Evolutionary conservation across 2,329 filamentous ascomycete genomes (phyloP), one percentile per base, ranked within the genome.

Genomic region (Ophiostoma ulmi): DNA sequence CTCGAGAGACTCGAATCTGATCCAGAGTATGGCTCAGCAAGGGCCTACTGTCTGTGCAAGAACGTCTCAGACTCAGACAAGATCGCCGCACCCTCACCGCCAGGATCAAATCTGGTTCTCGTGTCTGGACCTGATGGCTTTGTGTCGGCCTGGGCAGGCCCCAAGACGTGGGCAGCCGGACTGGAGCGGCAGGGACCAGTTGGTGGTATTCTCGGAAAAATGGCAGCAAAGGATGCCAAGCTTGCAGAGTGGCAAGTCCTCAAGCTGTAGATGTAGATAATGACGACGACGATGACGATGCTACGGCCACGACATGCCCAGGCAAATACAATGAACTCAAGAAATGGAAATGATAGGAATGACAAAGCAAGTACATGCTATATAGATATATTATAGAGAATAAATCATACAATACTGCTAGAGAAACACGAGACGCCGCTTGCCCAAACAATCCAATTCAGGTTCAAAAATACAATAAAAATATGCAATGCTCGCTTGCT

Each of bases 71-170:
- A 35, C 41, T 17, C 13, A 48, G 44, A 48, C 44, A 48, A 20
- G 5, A 48, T 20, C n/a, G 44, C 17, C 20, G 58, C 58, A 20
- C 75, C 6, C 75, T 76, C 13, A 76, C 80, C 0, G 84, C 86
- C 69, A 0, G 26, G 67, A 3, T 44, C 69, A 36, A 89, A 88
- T 72, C 78, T 97, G 26, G 82, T 97, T n/a, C 83, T 97, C 70
- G 87, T 98, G 1, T 97, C 93, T 0, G 95, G 95, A 0, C 94
- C 95, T 0, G 92, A 97, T 70, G 94, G 95, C 0, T 98, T 98
- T 80, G 85, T 98, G 55, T 85, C 87, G 63, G 86, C 90, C 74
- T 92, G 91, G 80, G 92, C 93, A 2, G 94, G 95, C 1, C 83
- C 88, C 11, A 97, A 97, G 80, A 80, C 87, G 3, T 96, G 92